A percentile compares a stretch with the other conserved stretches of the same genome.
Evolutionary conservation across 2,329 filamentous ascomycete species (phyloP).

Genomic region (Colletotrichum phormii): DNA sequence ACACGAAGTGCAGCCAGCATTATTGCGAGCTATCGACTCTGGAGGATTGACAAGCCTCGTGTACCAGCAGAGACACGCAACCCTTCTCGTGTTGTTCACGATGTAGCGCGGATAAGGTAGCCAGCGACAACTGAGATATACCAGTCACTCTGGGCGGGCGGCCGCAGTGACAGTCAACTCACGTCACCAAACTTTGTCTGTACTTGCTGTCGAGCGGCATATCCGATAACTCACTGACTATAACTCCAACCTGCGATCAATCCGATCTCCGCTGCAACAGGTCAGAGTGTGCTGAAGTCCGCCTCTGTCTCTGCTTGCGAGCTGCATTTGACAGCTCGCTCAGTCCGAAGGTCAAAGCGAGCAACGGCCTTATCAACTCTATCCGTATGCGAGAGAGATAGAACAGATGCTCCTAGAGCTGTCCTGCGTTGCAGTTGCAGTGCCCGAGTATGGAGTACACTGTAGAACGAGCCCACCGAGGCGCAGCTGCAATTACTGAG

Average conservation of each 20-base stretch:
- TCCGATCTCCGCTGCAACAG: not conserved
- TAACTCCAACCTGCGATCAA: not conserved
- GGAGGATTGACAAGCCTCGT: not conserved
- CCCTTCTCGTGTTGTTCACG: not conserved
- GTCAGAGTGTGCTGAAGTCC: not conserved
- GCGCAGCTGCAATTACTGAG: conserved; percentile 12
- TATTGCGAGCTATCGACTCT: not conserved
- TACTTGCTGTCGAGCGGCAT: not conserved
- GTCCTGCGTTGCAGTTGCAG: not conserved
- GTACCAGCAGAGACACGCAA: not conserved
- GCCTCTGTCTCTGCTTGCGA: not conserved
- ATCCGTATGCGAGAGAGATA: not conserved
- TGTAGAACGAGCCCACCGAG: not conserved
- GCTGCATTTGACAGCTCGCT: conserved; percentile 7
- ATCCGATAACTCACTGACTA: not conserved
- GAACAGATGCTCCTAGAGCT: not conserved
- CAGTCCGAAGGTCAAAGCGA: conserved; percentile 4
- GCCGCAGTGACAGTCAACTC: not conserved
- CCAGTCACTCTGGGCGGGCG: not conserved
- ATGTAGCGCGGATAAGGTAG: not conserved
- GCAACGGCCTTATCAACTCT: conserved; percentile 1
- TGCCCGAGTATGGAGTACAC: not conserved
- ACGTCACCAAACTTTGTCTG: not conserved
- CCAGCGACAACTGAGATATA: not conserved
- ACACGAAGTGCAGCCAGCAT: conserved; percentile 14